phyloP scores from a whole-genome alignment of 2,329 filamentous ascomycete species.

The Aspergillus brunneoviolaceus region DNA sequence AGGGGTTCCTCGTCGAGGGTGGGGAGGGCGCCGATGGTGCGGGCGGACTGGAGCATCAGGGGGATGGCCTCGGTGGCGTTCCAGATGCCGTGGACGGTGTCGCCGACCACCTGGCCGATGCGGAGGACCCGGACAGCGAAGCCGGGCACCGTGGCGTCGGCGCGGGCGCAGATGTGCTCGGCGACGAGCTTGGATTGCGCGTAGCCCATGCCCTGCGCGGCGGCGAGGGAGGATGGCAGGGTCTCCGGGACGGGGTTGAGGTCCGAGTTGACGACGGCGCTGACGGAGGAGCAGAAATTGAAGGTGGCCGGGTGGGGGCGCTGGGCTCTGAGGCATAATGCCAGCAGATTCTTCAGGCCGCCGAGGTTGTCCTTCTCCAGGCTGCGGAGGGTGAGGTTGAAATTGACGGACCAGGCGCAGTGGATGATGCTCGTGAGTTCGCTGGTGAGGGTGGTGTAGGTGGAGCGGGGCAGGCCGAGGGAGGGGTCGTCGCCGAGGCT shows the following conservation, averaged over 20 bases:
- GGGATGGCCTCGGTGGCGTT: constrained; percentile 46
- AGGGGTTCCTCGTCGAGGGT: constrained; percentile 44
- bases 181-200: constrained; percentile 39
- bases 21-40: constrained; percentile 48
- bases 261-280: constrained; percentile 39
- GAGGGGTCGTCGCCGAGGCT: constrained; percentile 48
- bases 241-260: constrained; percentile 34
- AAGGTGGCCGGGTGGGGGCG: constrained; percentile 40
- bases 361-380: constrained; percentile 57
- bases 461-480: constrained; percentile 49
- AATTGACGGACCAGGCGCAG: constrained; percentile 66
- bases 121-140: constrained; percentile 27
- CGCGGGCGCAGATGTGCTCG: constrained; percentile 32
- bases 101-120: constrained; percentile 38
- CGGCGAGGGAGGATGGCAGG: constrained; percentile 31
- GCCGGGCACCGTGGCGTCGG: constrained; percentile 14
- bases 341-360: constrained; percentile 47
- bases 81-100: constrained; percentile 26
- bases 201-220: constrained; percentile 46
- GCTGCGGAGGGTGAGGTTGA: constrained; percentile 55
- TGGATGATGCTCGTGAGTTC: constrained; percentile 58
- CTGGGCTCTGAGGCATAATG: constrained; percentile 36
- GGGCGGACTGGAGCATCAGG: constrained; percentile 50
- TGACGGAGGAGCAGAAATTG: constrained; percentile 53
- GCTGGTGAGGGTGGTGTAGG: constrained; percentile 43